Percentiles rank a stretch among this genome's conserved stretches.
phyloP scores from a whole-genome alignment of 257 asterid genomes.

The Plantago major region DNA sequence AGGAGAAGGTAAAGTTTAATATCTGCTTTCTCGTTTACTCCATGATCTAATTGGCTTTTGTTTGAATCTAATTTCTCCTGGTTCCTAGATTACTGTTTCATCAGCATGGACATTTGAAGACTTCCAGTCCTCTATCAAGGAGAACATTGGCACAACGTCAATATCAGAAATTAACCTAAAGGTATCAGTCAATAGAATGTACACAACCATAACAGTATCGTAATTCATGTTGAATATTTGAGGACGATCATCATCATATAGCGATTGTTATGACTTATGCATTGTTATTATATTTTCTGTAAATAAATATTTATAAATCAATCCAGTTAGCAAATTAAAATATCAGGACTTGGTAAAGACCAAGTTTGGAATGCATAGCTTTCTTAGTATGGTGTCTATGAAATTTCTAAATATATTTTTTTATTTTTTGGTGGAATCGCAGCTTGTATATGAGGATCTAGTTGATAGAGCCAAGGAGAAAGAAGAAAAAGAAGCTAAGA shows the following conservation, averaged over 20 bases:
- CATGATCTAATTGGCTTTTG: neutral
- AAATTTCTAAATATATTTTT: slow-evolving; percentile 9
- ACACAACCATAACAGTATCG: neutral
- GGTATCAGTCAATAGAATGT: slow-evolving; percentile 35
- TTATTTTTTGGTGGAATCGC: slow-evolving; percentile 24
- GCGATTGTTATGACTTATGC: neutral
- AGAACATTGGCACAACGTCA: slow-evolving; percentile 34
- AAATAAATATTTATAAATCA: neutral
- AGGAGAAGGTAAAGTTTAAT: slow-evolving; percentile 51
- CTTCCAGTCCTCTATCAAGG: slow-evolving; percentile 54
- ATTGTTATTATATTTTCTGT: neutral
- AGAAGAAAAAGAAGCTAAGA: slow-evolving; percentile 93
- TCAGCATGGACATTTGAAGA: slow-evolving; percentile 79
- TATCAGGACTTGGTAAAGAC: too few species aligned
- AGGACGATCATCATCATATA: neutral
- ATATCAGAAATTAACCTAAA: slow-evolving; percentile 74
- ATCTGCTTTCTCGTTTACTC: slow-evolving; percentile 13
- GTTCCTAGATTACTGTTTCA: slow-evolving; percentile 49
- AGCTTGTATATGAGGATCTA: slow-evolving; percentile 86
- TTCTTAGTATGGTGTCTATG: neutral
- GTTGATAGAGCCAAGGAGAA: slow-evolving; percentile 92
- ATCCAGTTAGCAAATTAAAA: neutral
- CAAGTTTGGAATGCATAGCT: too few species aligned
- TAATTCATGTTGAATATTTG: neutral
- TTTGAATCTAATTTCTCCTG: slow-evolving; percentile 17